Evolutionary conservation across 192 early-diverging fungal genomes (phyloP).

Genomic region (Dispira parvispora): DNA sequence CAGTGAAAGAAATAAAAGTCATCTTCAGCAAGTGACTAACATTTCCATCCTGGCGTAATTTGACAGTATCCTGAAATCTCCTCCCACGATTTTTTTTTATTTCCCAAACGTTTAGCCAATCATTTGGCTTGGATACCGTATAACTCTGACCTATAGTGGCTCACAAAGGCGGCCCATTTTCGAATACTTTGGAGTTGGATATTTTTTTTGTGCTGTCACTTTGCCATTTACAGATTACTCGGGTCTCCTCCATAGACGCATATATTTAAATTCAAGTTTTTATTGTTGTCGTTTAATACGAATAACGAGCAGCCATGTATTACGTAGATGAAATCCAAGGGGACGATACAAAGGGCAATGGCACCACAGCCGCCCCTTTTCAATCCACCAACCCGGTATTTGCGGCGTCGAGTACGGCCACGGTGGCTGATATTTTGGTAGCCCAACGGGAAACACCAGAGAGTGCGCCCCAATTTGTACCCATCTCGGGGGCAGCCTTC

Average conservation of each 20-base stretch:
- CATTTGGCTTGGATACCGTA: not conserved
- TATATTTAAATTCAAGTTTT: not conserved
- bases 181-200: not conserved
- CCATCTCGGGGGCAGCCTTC: slow-evolving; percentile 70
- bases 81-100: not conserved
- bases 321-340: slow-evolving; percentile 77
- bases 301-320: slow-evolving; percentile 9
- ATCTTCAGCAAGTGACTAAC: too few species aligned
- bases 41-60: too few species aligned
- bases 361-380: slow-evolving; percentile 60
- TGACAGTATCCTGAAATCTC: not conserved
- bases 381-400: slow-evolving; percentile 59
- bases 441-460: slow-evolving; percentile 55
- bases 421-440: slow-evolving; percentile 19
- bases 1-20: too few species aligned
- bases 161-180: too few species aligned
- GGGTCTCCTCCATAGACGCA: not conserved
- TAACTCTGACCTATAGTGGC: not conserved
- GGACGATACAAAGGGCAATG: slow-evolving; percentile 59
- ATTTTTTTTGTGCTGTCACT: not conserved
- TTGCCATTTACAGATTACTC: not conserved
- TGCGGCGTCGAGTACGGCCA: slow-evolving; percentile 28
- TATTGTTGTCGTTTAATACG: slow-evolving; percentile 11
- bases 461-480: slow-evolving; percentile 38
- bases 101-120: not conserved